Conservation (phyloP, 2,329 filamentous ascomycete species). For the Endoconidiophora laricicola region DNA sequence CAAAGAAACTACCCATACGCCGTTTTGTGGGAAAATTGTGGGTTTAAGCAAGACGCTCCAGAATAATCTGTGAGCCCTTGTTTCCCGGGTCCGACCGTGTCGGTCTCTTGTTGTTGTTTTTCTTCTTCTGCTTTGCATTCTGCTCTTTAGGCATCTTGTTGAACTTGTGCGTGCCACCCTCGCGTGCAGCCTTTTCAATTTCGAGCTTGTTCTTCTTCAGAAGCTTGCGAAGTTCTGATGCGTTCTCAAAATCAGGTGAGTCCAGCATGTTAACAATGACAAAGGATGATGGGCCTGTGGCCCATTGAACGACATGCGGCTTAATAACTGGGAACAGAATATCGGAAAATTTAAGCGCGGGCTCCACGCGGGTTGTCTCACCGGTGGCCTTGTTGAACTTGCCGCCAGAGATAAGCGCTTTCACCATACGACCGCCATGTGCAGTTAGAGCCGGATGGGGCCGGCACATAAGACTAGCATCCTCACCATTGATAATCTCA, state of each 20-base stretch:
- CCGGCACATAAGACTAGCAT: conserved; percentile 18
- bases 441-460: conserved; percentile 44
- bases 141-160: conserved; percentile 32
- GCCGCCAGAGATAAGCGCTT: conserved; percentile 78
- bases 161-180: conserved; percentile 38
- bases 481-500: conserved; percentile 18
- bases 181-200: conserved; percentile 49
- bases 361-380: conserved; percentile 52
- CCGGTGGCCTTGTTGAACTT: conserved; percentile 63
- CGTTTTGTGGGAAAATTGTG: background rate
- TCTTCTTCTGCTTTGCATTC: conserved; percentile 28
- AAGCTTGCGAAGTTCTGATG: conserved; percentile 47
- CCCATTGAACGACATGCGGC: conserved; percentile 62
- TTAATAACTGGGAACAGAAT: conserved; percentile 70
- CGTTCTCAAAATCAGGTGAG: conserved; percentile 50
- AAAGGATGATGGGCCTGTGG: conserved; percentile 70
- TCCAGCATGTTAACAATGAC: conserved; percentile 72
- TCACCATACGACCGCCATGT: conserved; percentile 67
- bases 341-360: conserved; percentile 63
- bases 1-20: background rate
- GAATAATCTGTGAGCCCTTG: conserved; percentile 41
- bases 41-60: conserved; percentile 34
- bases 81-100: conserved; percentile 30
- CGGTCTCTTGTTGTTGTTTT: conserved; percentile 24
- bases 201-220: conserved; percentile 58